Base-by-base conservation (phyloP, 352 stramenopile species). In the Globisporangium spinosum region DNA sequence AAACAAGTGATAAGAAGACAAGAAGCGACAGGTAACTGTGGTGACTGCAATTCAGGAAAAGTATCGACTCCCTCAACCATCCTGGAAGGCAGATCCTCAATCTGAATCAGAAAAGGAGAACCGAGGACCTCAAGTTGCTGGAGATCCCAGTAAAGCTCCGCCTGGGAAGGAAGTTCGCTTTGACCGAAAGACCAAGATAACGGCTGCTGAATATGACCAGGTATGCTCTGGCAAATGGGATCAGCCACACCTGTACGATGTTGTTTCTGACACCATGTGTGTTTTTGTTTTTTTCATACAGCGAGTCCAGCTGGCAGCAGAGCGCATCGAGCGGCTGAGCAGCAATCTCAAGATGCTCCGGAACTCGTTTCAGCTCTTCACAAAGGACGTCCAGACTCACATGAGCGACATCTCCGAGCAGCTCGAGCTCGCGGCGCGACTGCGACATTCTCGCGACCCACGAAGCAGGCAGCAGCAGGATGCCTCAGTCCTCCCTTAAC, bases 291-390 rank as follows among this genome's bases (percentile, higher is more conserved):
- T 5, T 58, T 58, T 43, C 27, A 12, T 62, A n/a, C 29, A 86
- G 70, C 77, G 80, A 9, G 64, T 89, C 3, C 61, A 60, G 2
- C 55, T 58, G 5, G 67, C 77, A 27, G 72, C 72, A 17, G 61
- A 73, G 23, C 77, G 80, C 7, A 73, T 91, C 0, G 77, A 85
- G 29, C 70, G 49, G 0, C 47, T 91, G 38, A 69, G 70, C 49
- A 62, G 63, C 4, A 77, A 76, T 15, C 59, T 91, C 32, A 79
- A 83, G 53, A 71, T 55, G 32, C 79, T 91, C 43, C 79, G 78
- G 20, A 69, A 62, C 12, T 91, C 83, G 1, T 91, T 91, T 53
- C 70, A 80, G 53, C 49, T 89, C 9, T 89, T 89, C 62, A 89
- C 77, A 1, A 58, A 63, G 3, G 79, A 89, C 17, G 68, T 87